Evolutionary conservation across 495 filamentous ascomycete genomes (phyloP).

Genomic region (Daldinia decipiens): DNA sequence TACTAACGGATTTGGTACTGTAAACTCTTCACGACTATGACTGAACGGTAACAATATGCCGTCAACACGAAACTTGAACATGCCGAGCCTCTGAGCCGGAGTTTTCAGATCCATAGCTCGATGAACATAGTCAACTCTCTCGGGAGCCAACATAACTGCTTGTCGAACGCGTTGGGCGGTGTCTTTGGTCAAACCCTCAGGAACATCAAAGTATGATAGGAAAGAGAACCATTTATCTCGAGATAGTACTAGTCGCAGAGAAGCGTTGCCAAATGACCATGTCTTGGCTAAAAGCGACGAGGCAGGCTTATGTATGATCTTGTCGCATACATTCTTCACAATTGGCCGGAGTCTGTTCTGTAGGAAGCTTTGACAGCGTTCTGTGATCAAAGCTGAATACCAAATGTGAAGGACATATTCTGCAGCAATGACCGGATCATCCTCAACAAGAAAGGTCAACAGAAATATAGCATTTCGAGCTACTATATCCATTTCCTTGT

Average conservation of each 20-base stretch:
- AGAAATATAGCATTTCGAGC: conserved; percentile 60
- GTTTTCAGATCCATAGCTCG: conserved; percentile 3
- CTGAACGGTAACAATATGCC: conserved; percentile 53
- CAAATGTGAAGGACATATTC: conserved; percentile 31
- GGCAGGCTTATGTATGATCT: conserved; percentile 24
- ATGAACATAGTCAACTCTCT: conserved; percentile 39
- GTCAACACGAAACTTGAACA: conserved; percentile 45
- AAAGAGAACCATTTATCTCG: conserved; percentile 35
- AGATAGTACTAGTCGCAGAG: conserved; percentile 31
- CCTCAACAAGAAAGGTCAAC: conserved; percentile 44
- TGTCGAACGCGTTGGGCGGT: conserved; percentile 30
- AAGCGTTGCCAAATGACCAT: conserved; percentile 32
- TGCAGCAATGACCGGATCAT: conserved; percentile 10
- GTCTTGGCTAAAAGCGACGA: conserved; percentile 30
- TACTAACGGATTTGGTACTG: conserved; percentile 49
- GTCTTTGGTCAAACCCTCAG: conserved; percentile 20
- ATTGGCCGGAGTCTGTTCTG: conserved; percentile 17
- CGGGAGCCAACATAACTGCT: conserved; percentile 32
- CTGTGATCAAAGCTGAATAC: conserved; percentile 35
- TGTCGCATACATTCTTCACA: conserved; percentile 31
- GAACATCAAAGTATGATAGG: conserved; percentile 33
- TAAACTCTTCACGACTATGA: conserved; percentile 38
- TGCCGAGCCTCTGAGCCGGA: conserved; percentile 28
- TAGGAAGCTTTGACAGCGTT: conserved; percentile 7
- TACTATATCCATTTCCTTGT: conserved; percentile 55